Evolutionary conservation across 129 eudicot species (phyloP), one percentile per base, ranked within the genome.

Genomic region (Helichrysum umbraculigerum): DNA sequence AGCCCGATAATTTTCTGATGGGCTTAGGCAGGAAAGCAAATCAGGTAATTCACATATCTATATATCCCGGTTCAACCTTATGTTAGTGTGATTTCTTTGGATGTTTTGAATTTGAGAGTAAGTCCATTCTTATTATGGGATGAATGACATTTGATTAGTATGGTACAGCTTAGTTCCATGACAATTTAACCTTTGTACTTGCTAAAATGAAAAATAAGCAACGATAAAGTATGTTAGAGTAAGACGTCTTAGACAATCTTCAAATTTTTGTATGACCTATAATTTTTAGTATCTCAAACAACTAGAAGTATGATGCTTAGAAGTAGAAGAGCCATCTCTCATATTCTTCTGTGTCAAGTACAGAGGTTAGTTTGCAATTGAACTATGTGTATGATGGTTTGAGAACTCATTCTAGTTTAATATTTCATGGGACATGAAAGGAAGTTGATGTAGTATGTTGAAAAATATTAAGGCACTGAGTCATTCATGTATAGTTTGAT

Each of bases 11-110:
- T 82, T 87, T 87, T 69, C 80, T 90, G 4, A 90, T 90, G 96
- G 92, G 92, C 47, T 84, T 90, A 61, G 96, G 96, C 44, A 82
- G 96, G 76, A 90, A 87, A 87, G 96, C 96, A 52, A 90, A 84
- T 83, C 92, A 87, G 90, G 96, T 88, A 78, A 81, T 35, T 77
- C 4, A 21, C n/a, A 47, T 12, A 3, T 2, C n/a, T 12, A 14
- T 14, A 12, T 11, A 22, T 64, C 74, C 17, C 7, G 19, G 16
- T 11, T 67, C 19, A 19, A 6, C 59, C 44, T 59, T 58, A 15
- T 58, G 39, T 22, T 4, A 32, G 12, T n/a, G 21, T 21, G 34
- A 3, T 5, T 47, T 70, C 51, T 78, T 78, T 80, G 44, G 64
- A 33, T 56, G 25, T 35, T 19, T 39, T 11, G 22, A 78, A 32